Evolutionary conservation across 1,284 basidiomycete genomes (phyloP), one percentile per base, ranked within the genome.

Genomic region (Tilletia caries): DNA sequence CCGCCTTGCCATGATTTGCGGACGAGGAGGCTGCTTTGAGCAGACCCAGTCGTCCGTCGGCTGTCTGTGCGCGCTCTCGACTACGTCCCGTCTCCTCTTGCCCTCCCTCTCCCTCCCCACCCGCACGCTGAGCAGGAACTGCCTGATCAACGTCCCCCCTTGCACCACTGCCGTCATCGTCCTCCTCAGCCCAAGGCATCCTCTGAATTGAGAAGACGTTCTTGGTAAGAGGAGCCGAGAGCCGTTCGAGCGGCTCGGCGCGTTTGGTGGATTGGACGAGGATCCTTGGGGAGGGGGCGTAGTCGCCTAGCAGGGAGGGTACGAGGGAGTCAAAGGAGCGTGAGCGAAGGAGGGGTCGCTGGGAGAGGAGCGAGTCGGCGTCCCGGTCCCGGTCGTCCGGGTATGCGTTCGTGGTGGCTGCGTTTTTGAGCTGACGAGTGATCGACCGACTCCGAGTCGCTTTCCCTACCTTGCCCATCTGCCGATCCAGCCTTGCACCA

Each of bases 311-410:
- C 18, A 62, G 58, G 15, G 58, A 62, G 58, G 58, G 58, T 29
- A 62, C 58, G 32, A 62, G 58, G 6, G 58, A 62, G 33, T 62
- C 58, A 23, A 62, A 62, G 29, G 58, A 62, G 33, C 58, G 58
- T 18, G 58, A 62, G 27, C 58, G 58, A 29, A 62, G 58, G 27
- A 62, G 58, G 13, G 58, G 58, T 15, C 58, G 1, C 15, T 37
- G 58, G 15, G 58, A 33, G 5, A 37, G 3, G 58, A 62, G 33
- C 6, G 29, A 33, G 6, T 33, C 58, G 4, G 32, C 4, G 32
- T 62, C 58, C 15, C 29, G 20, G 20, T 62, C 58, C 12, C 20
- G 52, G 52, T 29, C 52, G 52, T 4, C 20, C 20, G 18, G 46
- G 3, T 50, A 23, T 23, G 4, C 52, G 52, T 3, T 23, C 52